Conservation (phyloP, 1,139 yeast species). For the Neolecta irregularis region DNA sequence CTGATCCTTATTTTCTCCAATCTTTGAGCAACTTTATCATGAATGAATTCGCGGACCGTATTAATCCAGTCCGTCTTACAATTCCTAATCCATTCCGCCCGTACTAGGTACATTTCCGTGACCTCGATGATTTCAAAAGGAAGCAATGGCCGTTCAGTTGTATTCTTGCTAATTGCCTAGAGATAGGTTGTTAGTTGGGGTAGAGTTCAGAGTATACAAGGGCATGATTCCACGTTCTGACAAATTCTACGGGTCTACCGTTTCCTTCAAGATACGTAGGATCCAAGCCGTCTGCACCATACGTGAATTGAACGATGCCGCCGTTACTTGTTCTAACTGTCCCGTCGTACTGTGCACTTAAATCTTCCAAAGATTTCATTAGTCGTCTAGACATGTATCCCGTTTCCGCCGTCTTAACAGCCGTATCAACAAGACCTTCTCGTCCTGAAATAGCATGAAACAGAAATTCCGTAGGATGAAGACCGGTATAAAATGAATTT, state of each 20-base stretch:
- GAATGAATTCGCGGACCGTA: conserved; percentile 68
- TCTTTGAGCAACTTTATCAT: conserved; percentile 38
- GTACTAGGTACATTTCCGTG: conserved; percentile 41
- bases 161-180: conserved; percentile 29
- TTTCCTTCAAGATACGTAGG: conserved; percentile 99
- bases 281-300: conserved; percentile 98
- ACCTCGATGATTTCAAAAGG: conserved; percentile 55
- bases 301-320: conserved; percentile 93
- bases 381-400: conserved; percentile 98
- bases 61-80: conserved; percentile 43
- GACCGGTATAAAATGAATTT: conserved; percentile 85
- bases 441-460: conserved; percentile 99
- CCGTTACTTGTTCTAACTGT: conserved; percentile 91
- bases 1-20: conserved; percentile 45
- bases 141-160: no score
- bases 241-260: conserved; percentile 87
- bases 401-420: conserved; percentile 97
- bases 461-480: conserved; percentile 89
- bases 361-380: conserved; percentile 95
- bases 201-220: conserved; percentile 1
- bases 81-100: conserved; percentile 41
- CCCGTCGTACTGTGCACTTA: conserved; percentile 82
- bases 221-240: conserved; percentile 91
- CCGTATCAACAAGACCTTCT: conserved; percentile 98
- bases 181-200: not conserved